A percentile compares a stretch with the other conserved stretches of the same genome.
Conservation (phyloP, 371 early-diverging fungal species). For the Parasitella parasitica region DNA sequence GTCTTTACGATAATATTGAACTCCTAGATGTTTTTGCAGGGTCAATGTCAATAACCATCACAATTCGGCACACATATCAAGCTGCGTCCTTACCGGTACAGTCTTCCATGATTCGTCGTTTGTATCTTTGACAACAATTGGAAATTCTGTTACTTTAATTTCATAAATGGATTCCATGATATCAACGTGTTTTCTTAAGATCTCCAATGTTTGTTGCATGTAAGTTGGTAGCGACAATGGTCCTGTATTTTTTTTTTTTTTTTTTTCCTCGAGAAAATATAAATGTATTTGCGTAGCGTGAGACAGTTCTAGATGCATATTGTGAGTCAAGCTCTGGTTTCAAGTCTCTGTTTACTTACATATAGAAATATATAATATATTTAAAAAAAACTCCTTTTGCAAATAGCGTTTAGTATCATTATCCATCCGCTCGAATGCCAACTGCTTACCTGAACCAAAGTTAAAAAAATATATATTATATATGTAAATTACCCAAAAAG, state of each 20-base stretch:
- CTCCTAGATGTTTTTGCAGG: conserved; percentile 12
- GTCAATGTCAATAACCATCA: not conserved
- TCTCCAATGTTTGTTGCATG: conserved; percentile 11
- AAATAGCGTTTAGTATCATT: not conserved
- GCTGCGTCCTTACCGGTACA: conserved; percentile 22
- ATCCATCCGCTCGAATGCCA: not conserved
- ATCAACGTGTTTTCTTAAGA: conserved; percentile 10
- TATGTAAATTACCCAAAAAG: not conserved
- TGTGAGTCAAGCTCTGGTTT: no score
- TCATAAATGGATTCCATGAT: conserved; percentile 19
- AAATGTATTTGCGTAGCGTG: not conserved
- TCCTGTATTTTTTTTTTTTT: not conserved
- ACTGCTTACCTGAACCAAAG: not conserved
- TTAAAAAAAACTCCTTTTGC: conserved; percentile 1
- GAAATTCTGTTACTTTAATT: conserved; percentile 22
- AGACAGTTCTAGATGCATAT: not conserved
- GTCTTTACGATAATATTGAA: conserved; percentile 59
- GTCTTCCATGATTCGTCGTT: conserved; percentile 20
- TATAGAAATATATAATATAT: conserved; percentile 3
- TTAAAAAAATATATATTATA: conserved; percentile 3
- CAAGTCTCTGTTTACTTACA: no score
- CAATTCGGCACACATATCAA: no score
- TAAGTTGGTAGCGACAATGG: not conserved
- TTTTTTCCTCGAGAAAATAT: not conserved
- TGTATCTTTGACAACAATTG: conserved; percentile 25